phyloP scores from a whole-genome alignment of 352 stramenopile species.

The Blastocystis sp. region DNA sequence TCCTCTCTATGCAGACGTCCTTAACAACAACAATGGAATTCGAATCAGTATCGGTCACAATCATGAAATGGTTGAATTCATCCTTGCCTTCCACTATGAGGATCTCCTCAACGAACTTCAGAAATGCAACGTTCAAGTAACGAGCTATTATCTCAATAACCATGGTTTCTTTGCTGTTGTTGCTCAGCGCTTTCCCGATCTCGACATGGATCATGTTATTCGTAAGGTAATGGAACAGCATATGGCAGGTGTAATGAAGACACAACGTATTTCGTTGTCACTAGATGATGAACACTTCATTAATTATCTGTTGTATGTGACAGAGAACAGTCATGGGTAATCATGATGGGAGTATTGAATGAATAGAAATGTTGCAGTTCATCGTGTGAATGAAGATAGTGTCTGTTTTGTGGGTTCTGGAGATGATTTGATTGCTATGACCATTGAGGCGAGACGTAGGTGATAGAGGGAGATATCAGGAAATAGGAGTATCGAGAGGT shows the following conservation, averaged over 20 bases:
- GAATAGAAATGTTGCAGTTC: background rate
- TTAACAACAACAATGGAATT: background rate
- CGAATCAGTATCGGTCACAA: background rate
- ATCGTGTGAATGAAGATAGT: constrained; percentile 3
- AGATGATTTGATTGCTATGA: background rate
- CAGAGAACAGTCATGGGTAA: background rate
- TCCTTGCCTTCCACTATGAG: constrained; percentile 15
- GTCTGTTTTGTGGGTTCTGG: background rate
- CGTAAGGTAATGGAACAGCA: background rate
- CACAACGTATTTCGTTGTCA: background rate
- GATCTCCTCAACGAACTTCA: background rate
- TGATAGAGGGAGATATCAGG: too few relatives aligned
- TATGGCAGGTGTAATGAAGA: background rate
- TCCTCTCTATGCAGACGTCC: background rate
- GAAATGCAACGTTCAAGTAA: background rate
- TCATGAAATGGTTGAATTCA: background rate
- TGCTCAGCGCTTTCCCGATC: background rate
- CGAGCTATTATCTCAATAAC: background rate
- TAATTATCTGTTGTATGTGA: background rate
- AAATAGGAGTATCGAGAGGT: background rate
- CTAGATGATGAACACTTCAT: constrained; percentile 9
- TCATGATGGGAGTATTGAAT: background rate
- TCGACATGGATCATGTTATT: background rate
- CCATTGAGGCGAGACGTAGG: background rate
- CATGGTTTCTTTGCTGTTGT: constrained; percentile 23